These are phyloP conservation scores for Xylariales sp. DNA, from an alignment of 2,329 filamentous ascomycete genomes.

Conservation along the genomic window DNA sequence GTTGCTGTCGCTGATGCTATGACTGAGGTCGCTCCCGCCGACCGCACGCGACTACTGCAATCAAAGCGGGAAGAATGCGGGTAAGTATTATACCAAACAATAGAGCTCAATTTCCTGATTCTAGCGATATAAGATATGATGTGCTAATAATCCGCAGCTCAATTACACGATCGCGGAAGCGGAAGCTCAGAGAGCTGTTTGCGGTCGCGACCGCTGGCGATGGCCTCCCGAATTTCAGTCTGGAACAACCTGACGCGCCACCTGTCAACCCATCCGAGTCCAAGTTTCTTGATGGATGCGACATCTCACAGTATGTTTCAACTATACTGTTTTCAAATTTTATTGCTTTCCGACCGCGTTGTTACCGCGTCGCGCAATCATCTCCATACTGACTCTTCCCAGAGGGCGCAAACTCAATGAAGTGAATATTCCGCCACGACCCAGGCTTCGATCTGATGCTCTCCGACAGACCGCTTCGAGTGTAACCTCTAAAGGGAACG, in stretches of 20 bases:
- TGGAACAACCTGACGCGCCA: slow-evolving; percentile 53
- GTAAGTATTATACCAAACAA: slow-evolving; percentile 42
- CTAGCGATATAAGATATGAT: slow-evolving; percentile 37
- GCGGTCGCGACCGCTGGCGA: slow-evolving; percentile 68
- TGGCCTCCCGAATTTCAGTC: slow-evolving; percentile 54
- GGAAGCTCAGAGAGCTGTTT: slow-evolving; percentile 85
- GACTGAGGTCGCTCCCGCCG: slow-evolving; percentile 64
- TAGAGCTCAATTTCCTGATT: slow-evolving; percentile 47
- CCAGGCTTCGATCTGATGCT: slow-evolving; percentile 38
- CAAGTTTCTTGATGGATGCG: slow-evolving; percentile 52
- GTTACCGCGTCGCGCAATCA: slow-evolving; percentile 6
- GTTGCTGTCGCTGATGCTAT: slow-evolving; percentile 65
- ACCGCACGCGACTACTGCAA: slow-evolving; percentile 62
- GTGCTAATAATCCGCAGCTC: slow-evolving; percentile 49
- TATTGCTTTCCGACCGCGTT: slow-evolving; percentile 13
- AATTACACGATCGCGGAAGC: slow-evolving; percentile 80
- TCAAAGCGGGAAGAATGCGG: slow-evolving; percentile 59
- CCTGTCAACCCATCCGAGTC: slow-evolving; percentile 46
- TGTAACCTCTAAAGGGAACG: slow-evolving; percentile 9
- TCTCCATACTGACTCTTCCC: slow-evolving; percentile 11
- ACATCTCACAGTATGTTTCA: slow-evolving; percentile 55
- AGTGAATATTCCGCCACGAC: slow-evolving; percentile 46
- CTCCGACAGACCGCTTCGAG: slow-evolving; percentile 16
- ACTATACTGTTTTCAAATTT: slow-evolving; percentile 16
- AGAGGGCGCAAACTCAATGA: slow-evolving; percentile 49